These are phyloP conservation scores for Prunus padus DNA, from an alignment of 306 rosid genomes.

Conservation along the genomic window DNA sequence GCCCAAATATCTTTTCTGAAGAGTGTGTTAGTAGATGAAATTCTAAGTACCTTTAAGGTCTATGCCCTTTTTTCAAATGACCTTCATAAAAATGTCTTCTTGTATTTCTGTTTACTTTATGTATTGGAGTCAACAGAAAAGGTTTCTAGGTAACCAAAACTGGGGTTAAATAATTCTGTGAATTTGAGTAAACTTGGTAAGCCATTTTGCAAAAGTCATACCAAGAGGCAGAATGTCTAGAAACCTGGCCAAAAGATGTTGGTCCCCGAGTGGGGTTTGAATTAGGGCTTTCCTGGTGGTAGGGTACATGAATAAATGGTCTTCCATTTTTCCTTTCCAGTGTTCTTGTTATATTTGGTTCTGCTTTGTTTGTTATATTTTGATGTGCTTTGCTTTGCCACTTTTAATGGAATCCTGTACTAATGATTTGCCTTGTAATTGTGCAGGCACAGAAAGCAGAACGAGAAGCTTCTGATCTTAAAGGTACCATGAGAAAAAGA, in stretches of 20 bases:
- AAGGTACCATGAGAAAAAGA: constrained; percentile 91
- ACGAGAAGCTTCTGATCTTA: constrained; percentile 82
- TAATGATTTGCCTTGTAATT: constrained; percentile 10
- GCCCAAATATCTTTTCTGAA: background rate
- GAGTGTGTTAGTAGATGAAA: background rate
- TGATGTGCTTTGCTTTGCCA: background rate
- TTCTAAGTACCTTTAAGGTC: background rate
- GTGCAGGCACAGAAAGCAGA: constrained; percentile 86
- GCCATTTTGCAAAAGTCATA: too few relatives aligned
- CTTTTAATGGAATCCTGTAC: background rate
- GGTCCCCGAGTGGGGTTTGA: background rate
- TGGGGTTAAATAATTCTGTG: background rate
- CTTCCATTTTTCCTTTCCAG: background rate
- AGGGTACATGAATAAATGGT: background rate
- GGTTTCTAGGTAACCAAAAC: background rate
- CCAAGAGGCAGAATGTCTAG: background rate
- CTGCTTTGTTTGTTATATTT: background rate
- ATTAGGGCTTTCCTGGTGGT: background rate
- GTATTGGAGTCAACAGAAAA: background rate
- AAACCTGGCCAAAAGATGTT: background rate
- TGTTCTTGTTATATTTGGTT: background rate
- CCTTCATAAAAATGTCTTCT: background rate
- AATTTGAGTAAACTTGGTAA: background rate
- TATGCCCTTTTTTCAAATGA: background rate
- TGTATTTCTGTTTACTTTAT: background rate